Evolutionary conservation across 2,329 filamentous ascomycete genomes (phyloP).

Genomic region (Westerdykella ornata): DNA sequence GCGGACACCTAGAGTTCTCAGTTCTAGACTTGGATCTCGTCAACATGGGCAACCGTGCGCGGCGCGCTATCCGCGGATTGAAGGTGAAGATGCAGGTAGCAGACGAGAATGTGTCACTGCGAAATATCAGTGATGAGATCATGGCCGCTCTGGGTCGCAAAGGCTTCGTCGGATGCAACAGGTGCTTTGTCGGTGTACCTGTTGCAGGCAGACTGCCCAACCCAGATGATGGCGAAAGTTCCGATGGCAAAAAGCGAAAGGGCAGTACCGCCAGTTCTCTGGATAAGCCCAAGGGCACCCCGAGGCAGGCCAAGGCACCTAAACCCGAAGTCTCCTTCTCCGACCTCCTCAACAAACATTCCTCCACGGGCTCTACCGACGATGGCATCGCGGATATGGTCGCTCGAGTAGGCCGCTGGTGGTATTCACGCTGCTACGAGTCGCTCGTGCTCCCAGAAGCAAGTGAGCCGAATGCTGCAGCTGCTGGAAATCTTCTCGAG

Average conservation of each 20-base stretch:
- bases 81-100: slow-evolving; percentile 63
- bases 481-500: slow-evolving; percentile 36
- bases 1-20: slow-evolving; percentile 71
- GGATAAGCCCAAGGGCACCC: slow-evolving; percentile 12
- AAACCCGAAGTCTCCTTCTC: slow-evolving; percentile 34
- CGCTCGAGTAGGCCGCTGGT: slow-evolving; percentile 86
- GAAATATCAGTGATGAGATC: slow-evolving; percentile 49
- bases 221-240: slow-evolving; percentile 19
- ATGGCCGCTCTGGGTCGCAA: slow-evolving; percentile 60
- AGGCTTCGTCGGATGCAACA: slow-evolving; percentile 66
- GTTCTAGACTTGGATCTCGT: slow-evolving; percentile 74
- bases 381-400: slow-evolving; percentile 90
- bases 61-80: slow-evolving; percentile 61
- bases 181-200: slow-evolving; percentile 71
- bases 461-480: slow-evolving; percentile 26
- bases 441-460: slow-evolving; percentile 46
- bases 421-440: slow-evolving; percentile 93
- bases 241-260: slow-evolving; percentile 19
- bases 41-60: slow-evolving; percentile 69
- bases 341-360: slow-evolving; percentile 29
- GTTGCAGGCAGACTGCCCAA: slow-evolving; percentile 49
- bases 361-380: slow-evolving; percentile 49
- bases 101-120: slow-evolving; percentile 55
- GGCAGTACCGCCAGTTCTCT: slow-evolving; percentile 24
- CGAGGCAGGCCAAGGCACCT: slow-evolving; percentile 12